Evolutionary conservation across 805 yeast genomes (phyloP).

Genomic region (Starmerella cellae): DNA sequence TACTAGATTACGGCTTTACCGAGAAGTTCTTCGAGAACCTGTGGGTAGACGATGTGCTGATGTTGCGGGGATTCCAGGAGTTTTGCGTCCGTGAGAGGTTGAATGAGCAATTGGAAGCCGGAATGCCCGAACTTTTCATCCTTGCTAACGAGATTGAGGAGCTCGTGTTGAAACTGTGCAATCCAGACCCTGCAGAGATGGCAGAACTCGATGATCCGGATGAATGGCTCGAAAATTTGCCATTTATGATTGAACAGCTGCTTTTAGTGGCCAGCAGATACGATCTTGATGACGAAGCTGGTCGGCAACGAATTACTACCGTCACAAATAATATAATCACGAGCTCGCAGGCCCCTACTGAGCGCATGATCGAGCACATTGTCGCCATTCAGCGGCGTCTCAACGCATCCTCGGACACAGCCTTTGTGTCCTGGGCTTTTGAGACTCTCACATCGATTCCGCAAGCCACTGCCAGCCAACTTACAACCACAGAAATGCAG

Average conservation of each 20-base stretch:
- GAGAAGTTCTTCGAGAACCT: conserved; percentile 45
- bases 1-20: background rate
- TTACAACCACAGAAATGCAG: background rate
- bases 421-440: conserved; percentile 15
- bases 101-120: conserved; percentile 45
- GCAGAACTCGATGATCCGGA: conserved; percentile 32
- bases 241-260: conserved; percentile 56
- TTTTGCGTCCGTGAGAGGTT: conserved; percentile 43
- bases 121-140: conserved; percentile 66
- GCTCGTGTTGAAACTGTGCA: conserved; percentile 36
- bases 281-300: conserved; percentile 83
- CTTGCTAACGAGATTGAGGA: conserved; percentile 46
- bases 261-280: conserved; percentile 51
- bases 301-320: conserved; percentile 62
- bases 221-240: conserved; percentile 41
- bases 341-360: conserved; percentile 36
- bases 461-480: background rate
- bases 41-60: conserved; percentile 61
- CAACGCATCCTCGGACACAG: conserved; percentile 10
- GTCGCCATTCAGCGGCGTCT: conserved; percentile 49
- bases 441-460: conserved; percentile 13
- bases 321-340: conserved; percentile 37
- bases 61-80: conserved; percentile 52
- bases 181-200: conserved; percentile 34
- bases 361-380: conserved; percentile 34